Conservation (phyloP, 2,329 filamentous ascomycete genomes). For the Penicillium sp. region DNA sequence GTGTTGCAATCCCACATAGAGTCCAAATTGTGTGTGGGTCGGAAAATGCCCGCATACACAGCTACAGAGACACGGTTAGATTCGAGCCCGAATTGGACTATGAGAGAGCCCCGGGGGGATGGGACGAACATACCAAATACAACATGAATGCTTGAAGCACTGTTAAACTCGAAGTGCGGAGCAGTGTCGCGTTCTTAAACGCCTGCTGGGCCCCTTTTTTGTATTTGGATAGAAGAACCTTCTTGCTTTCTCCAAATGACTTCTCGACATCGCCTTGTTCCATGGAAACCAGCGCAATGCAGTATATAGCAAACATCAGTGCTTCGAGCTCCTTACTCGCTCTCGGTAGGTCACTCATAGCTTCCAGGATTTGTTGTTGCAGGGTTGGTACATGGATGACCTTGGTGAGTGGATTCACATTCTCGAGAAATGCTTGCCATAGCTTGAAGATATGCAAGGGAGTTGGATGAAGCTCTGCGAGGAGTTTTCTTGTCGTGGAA, state of each 20-base stretch:
- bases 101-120: not conserved
- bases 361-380: conserved; percentile 28
- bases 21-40: conserved; percentile 56
- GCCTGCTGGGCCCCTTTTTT: conserved; percentile 19
- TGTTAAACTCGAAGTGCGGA: conserved; percentile 47
- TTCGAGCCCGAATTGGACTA: not conserved
- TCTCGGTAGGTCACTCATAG: conserved; percentile 19
- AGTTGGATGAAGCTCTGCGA: conserved; percentile 19
- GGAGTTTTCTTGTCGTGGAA: not conserved
- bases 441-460: conserved; percentile 26
- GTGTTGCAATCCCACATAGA: conserved; percentile 48
- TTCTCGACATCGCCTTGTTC: conserved; percentile 29
- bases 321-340: conserved; percentile 51
- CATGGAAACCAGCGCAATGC: conserved; percentile 44
- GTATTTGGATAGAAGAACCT: conserved; percentile 15
- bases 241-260: conserved; percentile 23
- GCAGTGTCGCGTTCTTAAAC: conserved; percentile 28
- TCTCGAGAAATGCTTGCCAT: conserved; percentile 30
- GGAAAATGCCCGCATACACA: conserved; percentile 38
- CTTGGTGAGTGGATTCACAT: conserved; percentile 68
- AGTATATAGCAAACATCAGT: conserved; percentile 68
- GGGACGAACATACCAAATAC: conserved; percentile 39
- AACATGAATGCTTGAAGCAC: conserved; percentile 51
- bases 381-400: conserved; percentile 67
- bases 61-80: conserved; percentile 11